Evolutionary conservation across 495 filamentous ascomycete genomes (phyloP).

Genomic region (Penicillium dipodomyicola): DNA sequence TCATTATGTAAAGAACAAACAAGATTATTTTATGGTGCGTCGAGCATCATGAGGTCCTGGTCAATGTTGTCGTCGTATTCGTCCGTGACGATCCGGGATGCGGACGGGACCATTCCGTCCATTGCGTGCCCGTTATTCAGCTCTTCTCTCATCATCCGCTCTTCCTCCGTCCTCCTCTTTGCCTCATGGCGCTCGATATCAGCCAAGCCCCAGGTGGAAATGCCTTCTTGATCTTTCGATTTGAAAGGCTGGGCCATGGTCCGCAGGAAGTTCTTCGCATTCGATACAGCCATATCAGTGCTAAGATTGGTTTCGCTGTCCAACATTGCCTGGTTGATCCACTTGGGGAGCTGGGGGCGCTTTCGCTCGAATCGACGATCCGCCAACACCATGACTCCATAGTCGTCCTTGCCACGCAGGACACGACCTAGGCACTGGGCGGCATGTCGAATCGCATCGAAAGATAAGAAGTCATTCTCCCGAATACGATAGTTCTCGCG

Average conservation of each 20-base stretch:
- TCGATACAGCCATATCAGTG: conserved; percentile 91
- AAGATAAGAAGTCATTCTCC: conserved; percentile 97
- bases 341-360: conserved; percentile 86
- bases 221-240: conserved; percentile 78
- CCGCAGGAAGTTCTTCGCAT: conserved; percentile 82
- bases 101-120: conserved; percentile 24
- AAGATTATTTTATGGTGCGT: conserved; percentile 44
- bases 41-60: conserved; percentile 59
- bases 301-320: conserved; percentile 84
- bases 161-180: conserved; percentile 71
- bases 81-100: conserved; percentile 30
- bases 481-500: conserved; percentile 95
- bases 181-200: conserved; percentile 67
- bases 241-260: conserved; percentile 90
- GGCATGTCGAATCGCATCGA: conserved; percentile 98
- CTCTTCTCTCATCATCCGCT: conserved; percentile 45
- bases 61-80: conserved; percentile 65
- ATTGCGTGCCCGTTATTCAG: conserved; percentile 28
- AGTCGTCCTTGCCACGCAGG: conserved; percentile 94
- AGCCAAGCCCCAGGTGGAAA: conserved; percentile 82
- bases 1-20: conserved; percentile 14
- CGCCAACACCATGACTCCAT: conserved; percentile 97
- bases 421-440: conserved; percentile 97
- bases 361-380: conserved; percentile 91
- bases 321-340: conserved; percentile 87